Evolutionary conservation across 2,329 filamentous ascomycete genomes (phyloP), one percentile per base, ranked within the genome.

Genomic region (Colletotrichum lindemuthianum): DNA sequence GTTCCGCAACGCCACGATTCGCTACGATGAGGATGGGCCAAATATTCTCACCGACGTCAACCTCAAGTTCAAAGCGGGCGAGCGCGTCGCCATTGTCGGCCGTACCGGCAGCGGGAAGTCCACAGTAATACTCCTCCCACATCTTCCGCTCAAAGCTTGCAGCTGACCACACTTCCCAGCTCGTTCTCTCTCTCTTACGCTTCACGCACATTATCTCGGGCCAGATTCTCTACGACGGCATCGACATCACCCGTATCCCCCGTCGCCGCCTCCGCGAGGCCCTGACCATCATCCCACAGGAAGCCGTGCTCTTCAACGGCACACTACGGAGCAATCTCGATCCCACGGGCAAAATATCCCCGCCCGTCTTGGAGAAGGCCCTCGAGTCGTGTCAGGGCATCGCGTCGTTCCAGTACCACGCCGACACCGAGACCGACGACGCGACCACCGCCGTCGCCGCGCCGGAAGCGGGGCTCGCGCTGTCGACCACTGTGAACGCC

Each of bases 91-190:
- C 0, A 84, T 97, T 16, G 90, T 94, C 10, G 93, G 93, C 2
- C 87, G 92, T 9, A 96, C 92, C 0, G 89, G 91, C 0, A 93
- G 90, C 5, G 93, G 93, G 4, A 97, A 97, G 76, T 93, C 90
- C 54, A 96, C 92, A 0, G 84, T 95, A 73, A 74, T 81, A 74
- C 48, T 16, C 12, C 11, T 1, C 37, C 6, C 3, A 12, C 15
- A 2, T 8, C 8, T 6, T 37, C 11, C 9, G 7, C 3, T 36
- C n/a, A 3, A 15, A 39, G 12, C 12, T 4, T 16, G 4, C 15
- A 2, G 2, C 6, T 40, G 12, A 56, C 58, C 59, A 33, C 2
- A 24, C 15, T 40, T 8, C 6, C 11, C 40, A 65, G 51, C 70
- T 86, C 7, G 80, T 86, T 0, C 74, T 88, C 5, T 87, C 85